Evolutionary conservation across 2,329 filamentous ascomycete species (phyloP), one percentile per base, ranked within the genome.

Genomic region (Graphiopsis chlorocephala): DNA sequence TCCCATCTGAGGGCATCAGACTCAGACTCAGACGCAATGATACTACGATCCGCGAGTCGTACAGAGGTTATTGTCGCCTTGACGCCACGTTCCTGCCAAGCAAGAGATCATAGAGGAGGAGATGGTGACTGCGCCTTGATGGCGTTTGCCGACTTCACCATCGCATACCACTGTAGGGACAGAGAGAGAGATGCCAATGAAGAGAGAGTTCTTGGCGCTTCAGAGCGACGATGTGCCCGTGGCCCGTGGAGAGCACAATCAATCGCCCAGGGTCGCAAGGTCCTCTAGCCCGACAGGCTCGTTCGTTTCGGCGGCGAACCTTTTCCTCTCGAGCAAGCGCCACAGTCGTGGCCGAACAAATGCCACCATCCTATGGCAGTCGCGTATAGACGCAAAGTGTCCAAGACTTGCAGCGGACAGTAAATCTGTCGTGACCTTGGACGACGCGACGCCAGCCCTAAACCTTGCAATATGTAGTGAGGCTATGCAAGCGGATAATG

Each of bases 71-170:
- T 33, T 25, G 29, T 38, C 29, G 20, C 31, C 53, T 56, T 33
- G 28, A 25, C 31, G 31, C 53, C 31, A 15, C 53, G 29, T 56
- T 56, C 53, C 12, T 56, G 53, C 53, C 53, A 56, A 56, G 53
- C 12, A 20, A 31, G 23, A 56, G 1, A 25, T 23, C 53, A 50
- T 28, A 45, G 38, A 42, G 10, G 52, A 29, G 29, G 31, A 56
- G 23, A 26, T 28, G 38, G 20, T 23, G 33, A 58, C 55, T 58
- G 55, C 55, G 55, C 55, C 55, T 42, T 58, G 14, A 25, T 38
- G 55, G 31, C 20, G 28, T 38, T 58, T 17, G 55, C 38, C 20
- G 31, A 58, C 11, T 58, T 23, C 33, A 58, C 23, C 48, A 52
- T 31, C 48, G 28, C n/a, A 26, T 31, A n/a, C 26, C n/a, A 2